Evolutionary conservation across 768 basidiomycete genomes (phyloP), one percentile per base, ranked within the genome.

Genomic region (Glaciozyma antarctica): DNA sequence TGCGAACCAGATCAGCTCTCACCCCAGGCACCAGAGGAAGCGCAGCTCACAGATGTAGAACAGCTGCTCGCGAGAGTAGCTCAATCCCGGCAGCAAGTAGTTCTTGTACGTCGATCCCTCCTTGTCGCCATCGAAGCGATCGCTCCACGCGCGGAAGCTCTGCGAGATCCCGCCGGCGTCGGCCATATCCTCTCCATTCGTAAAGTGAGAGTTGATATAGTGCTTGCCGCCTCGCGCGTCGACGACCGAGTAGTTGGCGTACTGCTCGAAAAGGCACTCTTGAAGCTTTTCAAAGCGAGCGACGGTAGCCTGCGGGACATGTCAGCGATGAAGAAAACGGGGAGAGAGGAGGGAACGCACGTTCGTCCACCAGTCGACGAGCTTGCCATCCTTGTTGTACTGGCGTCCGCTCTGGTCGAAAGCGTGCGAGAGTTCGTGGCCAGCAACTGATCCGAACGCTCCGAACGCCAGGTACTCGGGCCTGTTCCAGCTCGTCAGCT

Each of bases 311-410:
- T 75, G 71, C 19, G 71, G 67, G 41, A 61, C 12, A 28, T 16
- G 43, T 64, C 62, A 55, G 30, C 5, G 41, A 17, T 38, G 12
- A 32, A 9, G 9, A 6, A 12, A 48, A 38, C 43, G n/a, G 15
- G 15, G 15, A 44, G 51, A 41, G 17, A n/a, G 10, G 26, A 38
- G 9, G 34, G 44, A 44, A 57, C 70, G 19, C 49, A 80, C 78
- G 66, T 92, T 88, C 3, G 88, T 86, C 92, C 92, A 97, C 92
- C 92, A 97, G 72, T 91, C 81, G 64, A 87, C 85, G 17, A 92
- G 78, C 77, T 86, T 86, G 59, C 94, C 95, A 48, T 87, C 78
- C 75, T 90, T 87, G 75, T 97, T 92, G 76, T 93, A 99, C 71
- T 92, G 80, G 58, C 64, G 43, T 26, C 72, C 72, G 1, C 63